Percentiles rank a stretch among this genome's conserved stretches.
These are phyloP conservation scores for Kokia cookei DNA, from an alignment of 441 rosid genomes.

Conservation along the genomic window DNA sequence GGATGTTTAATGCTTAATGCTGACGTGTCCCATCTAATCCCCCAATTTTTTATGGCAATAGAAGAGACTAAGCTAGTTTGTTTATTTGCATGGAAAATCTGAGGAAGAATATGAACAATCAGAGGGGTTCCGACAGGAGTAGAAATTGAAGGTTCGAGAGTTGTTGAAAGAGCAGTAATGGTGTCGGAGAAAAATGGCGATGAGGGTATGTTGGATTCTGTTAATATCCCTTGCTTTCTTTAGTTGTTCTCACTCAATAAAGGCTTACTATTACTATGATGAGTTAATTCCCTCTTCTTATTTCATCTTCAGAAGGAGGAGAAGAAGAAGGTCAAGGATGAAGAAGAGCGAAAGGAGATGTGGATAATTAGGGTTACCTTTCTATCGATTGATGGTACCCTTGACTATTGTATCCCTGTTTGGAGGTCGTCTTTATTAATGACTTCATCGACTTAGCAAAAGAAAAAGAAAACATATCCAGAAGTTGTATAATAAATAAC, in stretches of 20 bases:
- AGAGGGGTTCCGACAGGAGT: conserved; percentile 74
- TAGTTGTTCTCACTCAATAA: no score
- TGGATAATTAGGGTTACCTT: conserved; percentile 30
- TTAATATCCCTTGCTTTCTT: conserved; percentile 31
- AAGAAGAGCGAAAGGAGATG: conserved; percentile 85
- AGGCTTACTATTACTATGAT: no score
- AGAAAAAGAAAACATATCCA: no score
- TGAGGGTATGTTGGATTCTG: conserved; percentile 66
- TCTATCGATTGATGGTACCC: no score
- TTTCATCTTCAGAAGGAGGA: no score
- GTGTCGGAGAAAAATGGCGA: conserved; percentile 96
- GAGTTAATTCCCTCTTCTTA: no score
- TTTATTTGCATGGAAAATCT: conserved; percentile 58
- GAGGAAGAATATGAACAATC: conserved; percentile 71
- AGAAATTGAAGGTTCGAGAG: conserved; percentile 78
- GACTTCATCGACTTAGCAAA: no score
- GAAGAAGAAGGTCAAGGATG: conserved; percentile 99
- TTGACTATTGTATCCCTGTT: no score
- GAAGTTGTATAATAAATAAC: no score
- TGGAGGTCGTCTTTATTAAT: no score
- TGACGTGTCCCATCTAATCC: background rate
- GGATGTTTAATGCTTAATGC: background rate
- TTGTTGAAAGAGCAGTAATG: conserved; percentile 91
- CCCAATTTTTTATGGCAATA: background rate
- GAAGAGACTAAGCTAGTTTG: background rate